Conservation (phyloP, 257 asterid genomes). For the Cinchona pubescens region DNA sequence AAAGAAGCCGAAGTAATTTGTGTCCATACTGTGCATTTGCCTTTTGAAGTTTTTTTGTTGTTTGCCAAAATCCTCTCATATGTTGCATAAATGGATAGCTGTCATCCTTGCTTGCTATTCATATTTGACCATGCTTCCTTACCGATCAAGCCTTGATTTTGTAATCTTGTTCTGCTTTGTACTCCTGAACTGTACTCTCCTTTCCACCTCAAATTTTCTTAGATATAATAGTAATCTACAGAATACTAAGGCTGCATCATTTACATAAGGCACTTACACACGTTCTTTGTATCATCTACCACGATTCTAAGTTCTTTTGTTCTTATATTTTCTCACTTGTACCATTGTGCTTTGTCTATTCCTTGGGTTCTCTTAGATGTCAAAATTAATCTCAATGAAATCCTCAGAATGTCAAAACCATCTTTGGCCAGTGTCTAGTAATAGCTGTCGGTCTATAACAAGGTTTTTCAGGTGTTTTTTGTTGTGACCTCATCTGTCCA, state of each 20-base stretch:
- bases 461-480: background rate
- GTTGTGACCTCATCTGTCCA: background rate
- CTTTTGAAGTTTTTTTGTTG: too few species aligned
- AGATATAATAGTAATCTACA: background rate
- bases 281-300: background rate
- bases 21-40: too few species aligned
- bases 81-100: too few species aligned
- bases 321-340: background rate
- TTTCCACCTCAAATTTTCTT: background rate
- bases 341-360: background rate
- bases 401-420: background rate
- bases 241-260: background rate
- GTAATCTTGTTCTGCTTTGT: background rate
- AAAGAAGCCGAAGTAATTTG: too few species aligned
- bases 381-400: background rate
- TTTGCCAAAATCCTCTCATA: too few species aligned
- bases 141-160: background rate
- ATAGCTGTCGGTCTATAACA: background rate
- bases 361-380: conserved; percentile 1
- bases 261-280: background rate
- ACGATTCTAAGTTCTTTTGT: background rate
- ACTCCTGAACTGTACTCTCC: background rate
- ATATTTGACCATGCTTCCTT: background rate
- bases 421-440: background rate
- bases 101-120: too few species aligned